These are phyloP conservation scores for Nicotiana paniculata DNA, from an alignment of 257 asterid species.

Conservation along the genomic window DNA sequence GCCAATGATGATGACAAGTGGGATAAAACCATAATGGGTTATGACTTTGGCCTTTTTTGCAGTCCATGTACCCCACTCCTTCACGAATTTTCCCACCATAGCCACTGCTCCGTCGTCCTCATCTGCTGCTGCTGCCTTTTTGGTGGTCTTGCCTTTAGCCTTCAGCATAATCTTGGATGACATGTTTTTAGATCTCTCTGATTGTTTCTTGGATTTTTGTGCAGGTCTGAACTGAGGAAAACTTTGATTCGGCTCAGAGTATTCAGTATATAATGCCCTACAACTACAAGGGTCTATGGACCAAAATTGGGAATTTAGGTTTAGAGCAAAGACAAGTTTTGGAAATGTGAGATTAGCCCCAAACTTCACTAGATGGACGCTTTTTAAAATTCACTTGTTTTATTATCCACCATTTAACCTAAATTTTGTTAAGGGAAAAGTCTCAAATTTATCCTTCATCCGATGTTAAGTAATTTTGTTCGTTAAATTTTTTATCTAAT, in stretches of 20 bases:
- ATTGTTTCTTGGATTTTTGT: neutral
- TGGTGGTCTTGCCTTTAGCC: constrained; percentile 53
- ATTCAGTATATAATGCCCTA: neutral
- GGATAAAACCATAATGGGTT: constrained; percentile 91
- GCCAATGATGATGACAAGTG: constrained; percentile 70
- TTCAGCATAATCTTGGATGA: constrained; percentile 59
- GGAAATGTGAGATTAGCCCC: neutral
- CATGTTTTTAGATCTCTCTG: constrained; percentile 24
- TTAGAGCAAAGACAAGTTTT: neutral
- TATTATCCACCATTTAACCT: too few species aligned
- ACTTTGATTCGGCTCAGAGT: neutral
- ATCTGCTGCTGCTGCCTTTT: constrained; percentile 44
- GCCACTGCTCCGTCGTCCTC: constrained; percentile 45
- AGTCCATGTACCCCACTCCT: constrained; percentile 86
- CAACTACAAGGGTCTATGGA: neutral
- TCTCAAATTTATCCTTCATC: too few species aligned
- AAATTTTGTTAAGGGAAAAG: too few species aligned
- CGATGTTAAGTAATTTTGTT: too few species aligned
- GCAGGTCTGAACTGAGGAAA: neutral
- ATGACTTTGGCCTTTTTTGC: constrained; percentile 79
- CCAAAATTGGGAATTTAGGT: neutral
- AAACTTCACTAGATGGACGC: neutral
- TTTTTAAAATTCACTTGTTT: too few species aligned
- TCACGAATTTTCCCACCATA: constrained; percentile 51
- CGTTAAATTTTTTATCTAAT: too few species aligned